Base-by-base conservation (phyloP, 192 early-diverging fungal species). In the Jimgerdemannia flammicorona region DNA sequence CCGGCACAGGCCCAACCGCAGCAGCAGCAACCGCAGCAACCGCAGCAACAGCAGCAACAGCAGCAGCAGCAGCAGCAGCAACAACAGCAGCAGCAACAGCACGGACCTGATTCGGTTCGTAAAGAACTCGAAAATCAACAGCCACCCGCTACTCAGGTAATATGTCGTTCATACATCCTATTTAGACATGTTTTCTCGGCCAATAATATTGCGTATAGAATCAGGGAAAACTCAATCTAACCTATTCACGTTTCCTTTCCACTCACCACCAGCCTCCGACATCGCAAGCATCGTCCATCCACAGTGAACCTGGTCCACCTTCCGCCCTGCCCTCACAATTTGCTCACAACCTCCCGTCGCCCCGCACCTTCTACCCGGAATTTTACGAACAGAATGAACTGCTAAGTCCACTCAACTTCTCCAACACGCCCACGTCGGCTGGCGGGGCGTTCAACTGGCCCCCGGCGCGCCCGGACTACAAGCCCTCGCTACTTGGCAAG, bases 381-480 rank as follows among this genome's bases (percentile, higher is more conserved):
- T 90, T 95, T 66, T 92, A 92, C 73, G 90, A 92, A 68, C 85
- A 87, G 19, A 87, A 82, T 69, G 91, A 92, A 64, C 81, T 91
- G 70, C 91, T 87, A n/a, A 93, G 92, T 74, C 93, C 93, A 9
- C 84, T 95, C 69, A 91, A 91, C 43, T 93, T 93, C 83, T 87
- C 87, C 40, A 83, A 89, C 20, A 94, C 92, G 9, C 92, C 93
- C 0, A 91, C 90, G 4, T 89, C 88, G 20, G 90, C 87, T 20
- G 86, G 87, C n/a, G 86, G 89, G 11, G 86, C 89, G 9, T 95
- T 95, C 77, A 82, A 90, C 74, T 95, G 93, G 93, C 93, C 93
- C 1, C 66, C 80, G 19, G 39, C 3, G 11, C 49, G 49, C 49
- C 6, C 6, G 6, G 49, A 54, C 11, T 54, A 54, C 49, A 54